phyloP scores from a whole-genome alignment of 2,329 filamentous ascomycete genomes.

The Malbranchea zuffiana region DNA sequence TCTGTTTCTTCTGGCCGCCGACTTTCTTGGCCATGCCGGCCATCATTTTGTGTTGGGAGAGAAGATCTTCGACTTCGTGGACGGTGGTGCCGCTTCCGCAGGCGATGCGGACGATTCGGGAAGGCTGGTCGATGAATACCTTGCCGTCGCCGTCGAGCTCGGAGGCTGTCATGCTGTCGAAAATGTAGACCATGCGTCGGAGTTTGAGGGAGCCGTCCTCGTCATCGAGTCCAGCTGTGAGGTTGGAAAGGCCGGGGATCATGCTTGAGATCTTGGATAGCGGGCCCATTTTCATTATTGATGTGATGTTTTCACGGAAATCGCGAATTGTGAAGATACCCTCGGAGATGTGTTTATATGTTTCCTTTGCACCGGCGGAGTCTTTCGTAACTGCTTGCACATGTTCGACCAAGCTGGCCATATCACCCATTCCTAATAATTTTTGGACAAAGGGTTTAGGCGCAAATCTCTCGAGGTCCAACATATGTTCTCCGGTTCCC shows the following conservation, averaged over 20 bases:
- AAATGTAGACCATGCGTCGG: conserved; percentile 98
- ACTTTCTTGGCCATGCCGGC: conserved; percentile 98
- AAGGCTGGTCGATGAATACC: conserved; percentile 83
- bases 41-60: conserved; percentile 99
- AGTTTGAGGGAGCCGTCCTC: conserved; percentile 89
- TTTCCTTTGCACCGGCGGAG: conserved; percentile 69
- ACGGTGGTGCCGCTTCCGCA: conserved; percentile 84
- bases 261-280: conserved; percentile 96
- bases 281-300: conserved; percentile 99
- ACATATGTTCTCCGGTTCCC: conserved; percentile 92
- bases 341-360: conserved; percentile 96
- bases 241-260: conserved; percentile 87
- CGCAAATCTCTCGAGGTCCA: conserved; percentile 85
- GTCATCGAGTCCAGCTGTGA: conserved; percentile 95
- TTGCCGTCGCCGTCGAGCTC: conserved; percentile 94
- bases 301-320: conserved; percentile 84
- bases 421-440: conserved; percentile 92
- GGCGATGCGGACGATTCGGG: conserved; percentile 83
- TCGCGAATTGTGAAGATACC: conserved; percentile 94
- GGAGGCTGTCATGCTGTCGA: conserved; percentile 93
- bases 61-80: conserved; percentile 83
- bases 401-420: conserved; percentile 88
- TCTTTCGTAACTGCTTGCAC: conserved; percentile 91
- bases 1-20: conserved; percentile 94
- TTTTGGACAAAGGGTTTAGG: conserved; percentile 91